Evolutionary conservation across 441 rosid species (phyloP), one percentile per base, ranked within the genome.

Genomic region (Adansonia gregorii): DNA sequence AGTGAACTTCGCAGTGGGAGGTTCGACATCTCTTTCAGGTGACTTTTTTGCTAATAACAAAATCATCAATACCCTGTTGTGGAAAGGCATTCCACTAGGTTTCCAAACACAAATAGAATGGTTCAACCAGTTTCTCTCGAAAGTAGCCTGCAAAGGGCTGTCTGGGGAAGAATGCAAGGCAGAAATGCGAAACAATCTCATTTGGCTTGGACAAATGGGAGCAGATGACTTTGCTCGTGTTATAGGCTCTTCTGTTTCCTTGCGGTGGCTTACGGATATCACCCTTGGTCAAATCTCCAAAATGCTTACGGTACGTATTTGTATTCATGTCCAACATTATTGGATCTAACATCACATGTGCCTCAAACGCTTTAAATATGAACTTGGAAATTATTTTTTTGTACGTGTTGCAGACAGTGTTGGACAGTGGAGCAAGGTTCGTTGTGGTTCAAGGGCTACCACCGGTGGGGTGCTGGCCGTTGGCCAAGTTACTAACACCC

Each of bases 141-240:
- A 6, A n/a, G 0, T 4, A 12, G 60, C 39, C 12, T 76, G 85
- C 39, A 67, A 76, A 4, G 80, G 77, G 39, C 51, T 55, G 67
- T 15, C 2, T 49, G 78, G 75, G 6, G 49, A 2, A 2, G 79
- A 58, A 48, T 74, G 82, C 81, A 76, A 52, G 58, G 14, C 14
- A 8, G 67, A 73, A 1, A 6, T 81, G 15, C 66, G 31, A 8
- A 59, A 52, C n/a, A 22, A 81, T 0, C 85, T 89, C 19, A 83
- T 87, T 46, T 87, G 89, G 90, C 45, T 89, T 2, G 92, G 92
- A 19, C 85, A 78, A 22, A 51, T 89, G n/a, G 92, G 92, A 19
- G 67, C 49, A 1, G 83, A 70, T 70, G 90, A 87, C 79, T 89
- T 81, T 61, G 76, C 86, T 49, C 87, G 88, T 24, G 79, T 81